These are phyloP conservation scores for Akebia trifoliata DNA, from an alignment of 164 flowering plant genomes.

Conservation along the genomic window DNA sequence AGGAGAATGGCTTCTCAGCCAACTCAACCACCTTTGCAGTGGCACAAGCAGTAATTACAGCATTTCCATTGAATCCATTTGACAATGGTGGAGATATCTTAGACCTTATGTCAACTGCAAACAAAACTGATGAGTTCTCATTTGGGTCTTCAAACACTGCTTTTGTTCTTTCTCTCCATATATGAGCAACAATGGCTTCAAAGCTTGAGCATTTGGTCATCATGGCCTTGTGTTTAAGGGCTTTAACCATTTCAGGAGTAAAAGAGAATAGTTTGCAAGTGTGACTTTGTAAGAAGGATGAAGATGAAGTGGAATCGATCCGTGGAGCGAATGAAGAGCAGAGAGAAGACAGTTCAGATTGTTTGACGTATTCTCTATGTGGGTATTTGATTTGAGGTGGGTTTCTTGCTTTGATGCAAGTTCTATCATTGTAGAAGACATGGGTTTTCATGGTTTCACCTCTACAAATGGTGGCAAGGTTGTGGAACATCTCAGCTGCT, in stretches of 20 bases:
- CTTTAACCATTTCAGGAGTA: conserved; percentile 23
- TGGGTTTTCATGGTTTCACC: conserved; percentile 29
- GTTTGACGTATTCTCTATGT: conserved; percentile 28
- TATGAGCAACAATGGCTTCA: conserved; percentile 38
- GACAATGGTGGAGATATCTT: conserved; percentile 32
- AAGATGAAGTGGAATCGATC: conserved; percentile 14
- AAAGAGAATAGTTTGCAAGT: conserved; percentile 32
- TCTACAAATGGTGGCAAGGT: conserved; percentile 40
- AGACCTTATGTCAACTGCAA: conserved; percentile 40
- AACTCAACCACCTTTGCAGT: conserved; percentile 32
- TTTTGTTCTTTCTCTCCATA: conserved; percentile 38
- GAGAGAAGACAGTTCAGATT: conserved; percentile 13
- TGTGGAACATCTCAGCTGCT: conserved; percentile 38
- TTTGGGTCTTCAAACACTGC: conserved; percentile 24
- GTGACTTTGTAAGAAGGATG: conserved; percentile 13
- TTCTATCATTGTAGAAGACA: conserved; percentile 27
- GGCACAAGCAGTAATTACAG: conserved; percentile 44
- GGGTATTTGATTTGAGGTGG: conserved; percentile 35
- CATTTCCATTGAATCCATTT: conserved; percentile 37
- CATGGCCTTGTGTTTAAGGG: conserved; percentile 28
- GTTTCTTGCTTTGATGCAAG: conserved; percentile 35
- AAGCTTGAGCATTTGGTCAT: conserved; percentile 36
- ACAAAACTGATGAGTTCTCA: conserved; percentile 27
- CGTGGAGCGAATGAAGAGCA: conserved; percentile 32
- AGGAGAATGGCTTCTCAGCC: conserved; percentile 27